Conservation (phyloP, 495 filamentous ascomycete genomes). For the Talaromyces thailandensis region DNA sequence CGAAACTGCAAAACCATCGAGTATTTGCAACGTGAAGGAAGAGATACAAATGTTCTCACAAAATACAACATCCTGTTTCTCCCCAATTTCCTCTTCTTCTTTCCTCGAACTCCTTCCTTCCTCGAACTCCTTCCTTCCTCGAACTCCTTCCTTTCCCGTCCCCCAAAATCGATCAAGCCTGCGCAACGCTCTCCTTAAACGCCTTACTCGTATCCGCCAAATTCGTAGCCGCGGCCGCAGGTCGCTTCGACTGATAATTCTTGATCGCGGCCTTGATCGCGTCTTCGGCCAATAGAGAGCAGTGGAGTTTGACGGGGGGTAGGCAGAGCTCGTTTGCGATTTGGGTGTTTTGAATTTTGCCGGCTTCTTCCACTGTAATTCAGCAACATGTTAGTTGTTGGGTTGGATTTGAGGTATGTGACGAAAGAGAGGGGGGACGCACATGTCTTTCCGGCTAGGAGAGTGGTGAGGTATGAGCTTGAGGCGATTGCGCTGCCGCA, state of each 20-base stretch:
- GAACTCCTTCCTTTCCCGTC: not conserved
- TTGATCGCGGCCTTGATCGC: slow-evolving; percentile 98
- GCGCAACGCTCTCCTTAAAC: slow-evolving; percentile 7
- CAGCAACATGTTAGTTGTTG: not conserved
- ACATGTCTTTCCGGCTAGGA: slow-evolving; percentile 86
- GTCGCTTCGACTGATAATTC: slow-evolving; percentile 96
- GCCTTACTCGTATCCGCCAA: slow-evolving; percentile 50
- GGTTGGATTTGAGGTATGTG: not conserved
- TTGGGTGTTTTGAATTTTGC: slow-evolving; percentile 87
- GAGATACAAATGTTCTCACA: not conserved
- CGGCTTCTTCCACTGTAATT: slow-evolving; percentile 63
- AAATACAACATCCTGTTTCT: not conserved
- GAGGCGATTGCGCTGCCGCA: slow-evolving; percentile 94
- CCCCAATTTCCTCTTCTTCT: not conserved
- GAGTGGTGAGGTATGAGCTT: slow-evolving; percentile 81
- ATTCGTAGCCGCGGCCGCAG: slow-evolving; percentile 53
- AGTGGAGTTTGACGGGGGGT: slow-evolving; percentile 95
- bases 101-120: not conserved
- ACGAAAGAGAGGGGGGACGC: not conserved
- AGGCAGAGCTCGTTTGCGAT: slow-evolving; percentile 94
- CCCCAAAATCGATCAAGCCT: not conserved
- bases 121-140: not conserved
- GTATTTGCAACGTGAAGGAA: not conserved
- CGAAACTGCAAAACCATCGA: not conserved
- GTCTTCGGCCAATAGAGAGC: slow-evolving; percentile 98